A percentile compares a stretch with the other conserved stretches of the same genome.
Conservation (phyloP, 345 rosid species). For the Hirschfeldia incana region DNA sequence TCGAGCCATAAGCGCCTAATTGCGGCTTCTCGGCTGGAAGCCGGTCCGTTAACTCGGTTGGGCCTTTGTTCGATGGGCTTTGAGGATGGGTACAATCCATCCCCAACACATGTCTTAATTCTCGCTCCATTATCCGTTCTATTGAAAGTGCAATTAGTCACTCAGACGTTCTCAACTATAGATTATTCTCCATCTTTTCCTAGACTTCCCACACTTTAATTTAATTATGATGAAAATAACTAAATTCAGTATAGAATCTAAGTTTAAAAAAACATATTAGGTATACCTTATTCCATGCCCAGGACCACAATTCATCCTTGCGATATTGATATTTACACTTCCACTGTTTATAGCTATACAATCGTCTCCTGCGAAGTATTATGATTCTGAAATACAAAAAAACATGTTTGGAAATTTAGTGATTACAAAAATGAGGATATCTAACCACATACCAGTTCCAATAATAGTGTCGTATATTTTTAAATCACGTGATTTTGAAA, state of each 20-base stretch:
- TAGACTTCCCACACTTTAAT: conserved; percentile 58
- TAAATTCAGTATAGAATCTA: no score
- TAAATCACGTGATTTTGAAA: conserved; percentile 37
- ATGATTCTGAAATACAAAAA: background rate
- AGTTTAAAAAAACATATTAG: no score
- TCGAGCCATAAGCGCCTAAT: no score
- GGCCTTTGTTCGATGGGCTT: no score
- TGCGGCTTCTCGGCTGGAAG: no score
- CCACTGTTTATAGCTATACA: conserved; percentile 49
- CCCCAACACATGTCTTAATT: no score
- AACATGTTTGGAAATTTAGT: no score
- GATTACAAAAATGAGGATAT: background rate
- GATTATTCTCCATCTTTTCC: conserved; percentile 40
- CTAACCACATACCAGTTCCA: conserved; percentile 44
- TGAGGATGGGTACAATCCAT: no score
- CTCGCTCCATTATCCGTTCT: conserved; percentile 51
- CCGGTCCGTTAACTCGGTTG: no score
- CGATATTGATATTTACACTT: conserved; percentile 27
- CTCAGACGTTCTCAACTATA: conserved; percentile 43
- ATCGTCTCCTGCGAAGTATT: conserved; percentile 47
- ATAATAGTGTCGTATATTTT: conserved; percentile 33
- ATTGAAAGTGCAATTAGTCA: conserved; percentile 44
- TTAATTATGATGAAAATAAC: no score
- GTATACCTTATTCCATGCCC: conserved; percentile 52
- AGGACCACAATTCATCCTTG: conserved; percentile 34